Evolutionary conservation across 108 stramenopile genomes (phyloP).

Genomic region (Cyclotella cryptica): DNA sequence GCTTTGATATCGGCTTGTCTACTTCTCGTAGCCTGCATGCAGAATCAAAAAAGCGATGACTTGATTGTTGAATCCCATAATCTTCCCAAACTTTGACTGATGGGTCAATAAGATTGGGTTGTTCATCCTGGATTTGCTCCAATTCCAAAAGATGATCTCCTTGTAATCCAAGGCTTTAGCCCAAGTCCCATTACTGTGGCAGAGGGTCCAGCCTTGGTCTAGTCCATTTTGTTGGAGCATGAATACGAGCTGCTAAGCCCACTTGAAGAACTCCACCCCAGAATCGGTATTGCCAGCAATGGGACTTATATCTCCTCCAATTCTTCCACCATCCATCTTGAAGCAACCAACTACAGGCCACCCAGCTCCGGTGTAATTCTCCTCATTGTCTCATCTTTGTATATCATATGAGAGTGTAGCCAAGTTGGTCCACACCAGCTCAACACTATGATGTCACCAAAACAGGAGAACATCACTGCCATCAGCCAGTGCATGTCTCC

Average conservation of each 20-base stretch:
- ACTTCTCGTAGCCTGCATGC: background rate
- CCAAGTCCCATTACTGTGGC: background rate
- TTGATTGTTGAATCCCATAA: conserved; percentile 18
- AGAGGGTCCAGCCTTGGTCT: conserved; percentile 10
- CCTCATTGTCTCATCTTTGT: background rate
- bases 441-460: conserved; percentile 3
- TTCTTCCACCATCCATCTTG: conserved; percentile 13
- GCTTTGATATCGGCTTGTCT: background rate
- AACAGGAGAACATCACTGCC: conserved; percentile 11
- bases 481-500: background rate
- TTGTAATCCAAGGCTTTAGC: conserved; percentile 11
- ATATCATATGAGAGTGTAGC: conserved; percentile 15
- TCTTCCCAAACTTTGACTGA: conserved; percentile 21
- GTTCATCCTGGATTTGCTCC: conserved; percentile 10
- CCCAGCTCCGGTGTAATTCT: conserved; percentile 18
- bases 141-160: conserved; percentile 17
- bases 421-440: conserved; percentile 16
- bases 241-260: conserved; percentile 7
- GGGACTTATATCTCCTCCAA: conserved; percentile 17
- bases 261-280: conserved; percentile 25
- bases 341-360: conserved; percentile 26
- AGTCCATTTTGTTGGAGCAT: background rate
- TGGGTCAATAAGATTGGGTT: conserved; percentile 12
- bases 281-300: conserved; percentile 27
- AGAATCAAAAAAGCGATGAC: conserved; percentile 7